Percentiles rank a stretch among this genome's conserved stretches.
Conservation (phyloP, 768 basidiomycete genomes). For the Trichaptum fuscoviolaceum region DNA sequence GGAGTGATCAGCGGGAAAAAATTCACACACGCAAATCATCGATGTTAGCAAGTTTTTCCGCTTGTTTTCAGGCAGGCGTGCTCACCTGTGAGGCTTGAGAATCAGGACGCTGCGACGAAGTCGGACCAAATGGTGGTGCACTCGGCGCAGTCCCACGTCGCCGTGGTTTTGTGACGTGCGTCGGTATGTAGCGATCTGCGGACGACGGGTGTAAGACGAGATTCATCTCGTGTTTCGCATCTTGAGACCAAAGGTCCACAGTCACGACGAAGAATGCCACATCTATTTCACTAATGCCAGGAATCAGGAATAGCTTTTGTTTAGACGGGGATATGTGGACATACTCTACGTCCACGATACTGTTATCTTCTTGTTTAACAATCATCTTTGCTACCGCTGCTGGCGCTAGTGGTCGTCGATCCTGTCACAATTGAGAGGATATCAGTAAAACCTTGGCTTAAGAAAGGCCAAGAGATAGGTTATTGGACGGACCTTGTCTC, state of each 20-base stretch:
- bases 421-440: constrained; percentile 40
- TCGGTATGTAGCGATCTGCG: constrained; percentile 65
- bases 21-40: not conserved
- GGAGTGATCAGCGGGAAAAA: not conserved
- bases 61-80: not conserved
- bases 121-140: constrained; percentile 11
- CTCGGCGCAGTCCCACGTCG: constrained; percentile 10
- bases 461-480: constrained; percentile 9
- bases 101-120: constrained; percentile 5
- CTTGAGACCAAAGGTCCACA: constrained; percentile 88
- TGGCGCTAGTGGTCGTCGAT: constrained; percentile 88
- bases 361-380: constrained; percentile 62
- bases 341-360: constrained; percentile 69
- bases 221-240: constrained; percentile 80
- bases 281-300: constrained; percentile 63
- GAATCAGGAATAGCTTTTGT: not conserved
- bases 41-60: not conserved
- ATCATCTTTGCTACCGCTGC: constrained; percentile 86
- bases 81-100: constrained; percentile 1
- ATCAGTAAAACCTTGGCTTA: constrained; percentile 6
- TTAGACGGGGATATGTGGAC: constrained; percentile 23
- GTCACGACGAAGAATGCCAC: constrained; percentile 85
- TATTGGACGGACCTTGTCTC: constrained; percentile 70
- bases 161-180: constrained; percentile 33
- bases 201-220: constrained; percentile 85